Base-by-base conservation (phyloP, 192 early-diverging fungal species). In the Allomyces javanicus region DNA sequence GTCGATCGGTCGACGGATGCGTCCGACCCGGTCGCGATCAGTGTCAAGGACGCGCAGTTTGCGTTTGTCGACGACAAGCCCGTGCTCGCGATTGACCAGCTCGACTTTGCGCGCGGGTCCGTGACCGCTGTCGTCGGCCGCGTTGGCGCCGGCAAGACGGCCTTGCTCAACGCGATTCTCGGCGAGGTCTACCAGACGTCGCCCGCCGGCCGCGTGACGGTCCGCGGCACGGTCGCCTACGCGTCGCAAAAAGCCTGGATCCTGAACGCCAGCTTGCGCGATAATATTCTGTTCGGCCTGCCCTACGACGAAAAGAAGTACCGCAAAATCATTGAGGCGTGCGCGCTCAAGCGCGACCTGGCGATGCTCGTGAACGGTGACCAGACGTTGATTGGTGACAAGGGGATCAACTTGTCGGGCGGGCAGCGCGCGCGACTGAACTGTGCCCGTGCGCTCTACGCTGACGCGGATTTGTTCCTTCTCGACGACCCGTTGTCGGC, bases 331-430 rank as follows among this genome's bases (percentile, higher is more conserved):
- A 75, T 96, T 65, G 78, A 82, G 24, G 89, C 88, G 22, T 99
- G 96, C 74, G 85, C 88, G 22, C 77, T 99, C 43, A 80, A 77
- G 25, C 79, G 79, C n/a, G 96, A 99, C 78, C 75, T 99, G 43
- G 86, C 83, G n/a, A 89, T 92, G n/a, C 72, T 97, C 62, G 76
- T 86, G 17, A 86, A 80, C 22, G 93, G 93, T 10, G 96, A 99
- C 74, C 71, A 84, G 72, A 93, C 91, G 4, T 73, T 80, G 68
- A 81, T 87, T 69, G 81, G 85, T 65, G 83, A 84, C 64, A 84
- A 83, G 77, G 81, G 84, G 12, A 80, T 85, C 62, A 83, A 77
- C 17, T 67, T 85, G 62, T 79, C 77, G 25, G 83, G 83, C 40
- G 83, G 83, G 63, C 82, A 85, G 45, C 81, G 79, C 67, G 79